Conservation (phyloP, 805 yeast genomes). For the Starmerella stigmatis region DNA sequence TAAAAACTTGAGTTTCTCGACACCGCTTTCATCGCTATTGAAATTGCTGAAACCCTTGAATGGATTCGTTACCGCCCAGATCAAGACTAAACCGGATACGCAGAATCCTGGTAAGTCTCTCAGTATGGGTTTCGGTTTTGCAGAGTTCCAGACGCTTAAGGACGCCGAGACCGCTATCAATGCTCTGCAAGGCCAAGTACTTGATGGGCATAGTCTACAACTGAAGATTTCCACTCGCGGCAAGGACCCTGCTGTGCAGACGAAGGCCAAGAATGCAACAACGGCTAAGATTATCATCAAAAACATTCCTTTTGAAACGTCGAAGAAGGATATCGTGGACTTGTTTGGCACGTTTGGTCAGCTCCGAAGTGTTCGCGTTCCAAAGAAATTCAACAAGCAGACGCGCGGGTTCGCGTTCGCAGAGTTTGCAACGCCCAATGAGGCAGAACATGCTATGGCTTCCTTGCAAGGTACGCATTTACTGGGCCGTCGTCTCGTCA, state of each 20-base stretch:
- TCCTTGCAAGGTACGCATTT: conserved; percentile 93
- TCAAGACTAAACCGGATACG: conserved; percentile 82
- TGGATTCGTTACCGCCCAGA: conserved; percentile 74
- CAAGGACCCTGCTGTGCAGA: not conserved
- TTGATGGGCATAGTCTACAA: conserved; percentile 85
- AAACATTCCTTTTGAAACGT: conserved; percentile 93
- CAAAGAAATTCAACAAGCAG: conserved; percentile 86
- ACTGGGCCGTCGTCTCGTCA: conserved; percentile 84
- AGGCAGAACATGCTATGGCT: conserved; percentile 89
- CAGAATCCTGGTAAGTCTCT: conserved; percentile 52
- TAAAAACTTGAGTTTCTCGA: conserved; percentile 81
- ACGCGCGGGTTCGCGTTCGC: conserved; percentile 98
- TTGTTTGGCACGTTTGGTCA: conserved; percentile 91
- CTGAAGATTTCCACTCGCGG: conserved; percentile 80
- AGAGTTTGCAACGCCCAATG: conserved; percentile 75
- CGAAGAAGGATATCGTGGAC: conserved; percentile 85
- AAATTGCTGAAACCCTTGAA: conserved; percentile 56
- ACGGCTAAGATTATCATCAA: conserved; percentile 70
- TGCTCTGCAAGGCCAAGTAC: conserved; percentile 59
- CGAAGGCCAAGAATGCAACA: conserved; percentile 16
- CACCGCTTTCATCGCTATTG: conserved; percentile 49
- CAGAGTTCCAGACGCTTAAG: conserved; percentile 68
- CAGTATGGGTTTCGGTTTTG: conserved; percentile 98
- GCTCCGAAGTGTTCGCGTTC: conserved; percentile 87
- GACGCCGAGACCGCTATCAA: conserved; percentile 69